phyloP scores from a whole-genome alignment of 1,284 basidiomycete genomes.

The Marasmius oreades region DNA sequence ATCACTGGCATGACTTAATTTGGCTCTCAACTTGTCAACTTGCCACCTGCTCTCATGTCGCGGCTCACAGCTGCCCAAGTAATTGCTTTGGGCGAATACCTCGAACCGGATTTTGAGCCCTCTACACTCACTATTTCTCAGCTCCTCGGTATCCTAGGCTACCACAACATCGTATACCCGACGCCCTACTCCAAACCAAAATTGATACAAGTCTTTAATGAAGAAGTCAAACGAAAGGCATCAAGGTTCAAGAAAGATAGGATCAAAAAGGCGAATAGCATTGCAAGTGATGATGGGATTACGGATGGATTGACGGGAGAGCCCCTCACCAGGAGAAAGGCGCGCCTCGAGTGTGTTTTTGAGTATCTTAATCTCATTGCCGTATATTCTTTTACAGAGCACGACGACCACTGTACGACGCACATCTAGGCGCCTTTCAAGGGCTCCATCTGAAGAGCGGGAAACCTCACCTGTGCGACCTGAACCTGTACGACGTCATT shows the following conservation, averaged over 20 bases:
- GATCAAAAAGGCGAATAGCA: constrained; percentile 60
- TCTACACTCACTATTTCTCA: constrained; percentile 76
- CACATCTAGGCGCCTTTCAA: constrained; percentile 49
- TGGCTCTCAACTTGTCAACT: constrained; percentile 1
- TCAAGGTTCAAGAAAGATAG: constrained; percentile 64
- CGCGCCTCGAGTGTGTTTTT: constrained; percentile 21
- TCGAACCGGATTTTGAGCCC: constrained; percentile 84
- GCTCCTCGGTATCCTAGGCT: constrained; percentile 76
- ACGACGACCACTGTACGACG: constrained; percentile 36
- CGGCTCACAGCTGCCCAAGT: constrained; percentile 69
- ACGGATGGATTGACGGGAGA: constrained; percentile 72
- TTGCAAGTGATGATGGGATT: constrained; percentile 77
- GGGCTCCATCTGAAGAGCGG: constrained; percentile 37
- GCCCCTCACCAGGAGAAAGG: constrained; percentile 50
- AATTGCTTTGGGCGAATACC: constrained; percentile 73
- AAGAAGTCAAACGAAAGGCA: constrained; percentile 65
- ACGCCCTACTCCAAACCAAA: constrained; percentile 84
- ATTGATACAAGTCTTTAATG: constrained; percentile 78
- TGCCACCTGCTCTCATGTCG: constrained; percentile 48
- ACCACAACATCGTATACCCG: constrained; percentile 78
- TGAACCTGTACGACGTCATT: constrained; percentile 40
- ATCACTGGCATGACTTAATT: not conserved
- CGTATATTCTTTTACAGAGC: not conserved
- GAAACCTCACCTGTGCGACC: constrained; percentile 36
- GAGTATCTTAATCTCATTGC: not conserved